Evolutionary conservation across 1,284 basidiomycete species (phyloP).

Genomic region (Fomitopsis schrenkii): DNA sequence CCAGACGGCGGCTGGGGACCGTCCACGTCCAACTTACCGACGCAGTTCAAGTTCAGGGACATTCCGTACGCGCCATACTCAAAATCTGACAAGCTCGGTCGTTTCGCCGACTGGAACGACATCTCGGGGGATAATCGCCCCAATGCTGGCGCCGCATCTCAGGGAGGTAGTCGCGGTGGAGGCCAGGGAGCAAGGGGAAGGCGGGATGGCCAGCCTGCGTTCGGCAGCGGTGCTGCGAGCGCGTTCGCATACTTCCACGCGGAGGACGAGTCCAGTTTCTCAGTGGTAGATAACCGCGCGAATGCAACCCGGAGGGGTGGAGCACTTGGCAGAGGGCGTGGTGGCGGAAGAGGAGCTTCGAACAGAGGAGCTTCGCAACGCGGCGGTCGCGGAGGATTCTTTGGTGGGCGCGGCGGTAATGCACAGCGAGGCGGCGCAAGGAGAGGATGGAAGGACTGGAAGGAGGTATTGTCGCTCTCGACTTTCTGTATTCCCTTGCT

Average conservation of each 20-base stretch:
- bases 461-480: constrained; percentile 58
- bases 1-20: constrained; percentile 83
- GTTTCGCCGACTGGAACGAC: constrained; percentile 98
- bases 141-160: constrained; percentile 45
- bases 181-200: constrained; percentile 47
- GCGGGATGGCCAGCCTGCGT: constrained; percentile 66
- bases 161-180: constrained; percentile 43
- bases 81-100: constrained; percentile 96
- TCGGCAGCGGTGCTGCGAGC: constrained; percentile 81
- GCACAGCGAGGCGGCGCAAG: constrained; percentile 65
- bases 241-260: constrained; percentile 99
- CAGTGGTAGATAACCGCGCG: constrained; percentile 88
- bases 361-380: constrained; percentile 41
- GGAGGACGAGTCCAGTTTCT: constrained; percentile 98
- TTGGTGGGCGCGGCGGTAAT: constrained; percentile 31
- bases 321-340: constrained; percentile 58
- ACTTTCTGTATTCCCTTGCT: neutral
- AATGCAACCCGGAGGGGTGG: constrained; percentile 61
- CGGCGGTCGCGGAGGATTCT: constrained; percentile 45
- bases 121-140: constrained; percentile 62
- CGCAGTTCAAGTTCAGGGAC: constrained; percentile 82
- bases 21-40: constrained; percentile 68
- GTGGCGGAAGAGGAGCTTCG: constrained; percentile 43
- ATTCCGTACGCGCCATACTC: constrained; percentile 97
- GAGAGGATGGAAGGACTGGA: constrained; percentile 92